Conservation (phyloP, 2,329 filamentous ascomycete species). For the Neopestalotiopsis clavispora region DNA sequence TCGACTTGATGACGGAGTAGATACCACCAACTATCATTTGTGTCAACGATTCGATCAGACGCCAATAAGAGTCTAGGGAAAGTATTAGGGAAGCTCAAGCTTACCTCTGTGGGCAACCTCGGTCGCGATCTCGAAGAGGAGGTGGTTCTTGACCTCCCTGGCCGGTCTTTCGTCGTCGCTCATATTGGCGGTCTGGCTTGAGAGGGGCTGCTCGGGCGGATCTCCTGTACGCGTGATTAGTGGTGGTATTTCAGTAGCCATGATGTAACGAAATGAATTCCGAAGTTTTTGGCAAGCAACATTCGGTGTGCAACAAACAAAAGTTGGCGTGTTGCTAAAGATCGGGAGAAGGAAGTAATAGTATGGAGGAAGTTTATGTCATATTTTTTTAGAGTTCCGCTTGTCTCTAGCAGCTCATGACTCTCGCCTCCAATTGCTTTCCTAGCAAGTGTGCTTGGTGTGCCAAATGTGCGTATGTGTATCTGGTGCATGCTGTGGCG, state of each 20-base stretch:
- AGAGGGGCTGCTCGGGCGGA: constrained; percentile 11
- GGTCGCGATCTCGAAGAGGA: constrained; percentile 95
- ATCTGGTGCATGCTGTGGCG: background rate
- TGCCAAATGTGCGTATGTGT: background rate
- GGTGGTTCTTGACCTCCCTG: constrained; percentile 89
- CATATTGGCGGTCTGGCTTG: constrained; percentile 42
- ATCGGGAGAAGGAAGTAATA: background rate
- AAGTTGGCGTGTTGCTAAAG: background rate
- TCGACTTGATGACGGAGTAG: constrained; percentile 99
- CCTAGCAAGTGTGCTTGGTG: background rate
- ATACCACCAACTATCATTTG: constrained; percentile 81
- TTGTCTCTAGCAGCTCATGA: constrained; percentile 7
- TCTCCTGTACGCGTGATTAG: constrained; percentile 14
- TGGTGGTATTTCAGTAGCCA: background rate
- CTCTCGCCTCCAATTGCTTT: background rate
- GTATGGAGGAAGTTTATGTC: background rate
- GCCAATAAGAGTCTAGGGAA: background rate
- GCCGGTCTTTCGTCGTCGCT: constrained; percentile 47
- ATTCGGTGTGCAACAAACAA: background rate
- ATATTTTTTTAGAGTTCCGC: constrained; percentile 10
- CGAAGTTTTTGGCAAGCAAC: background rate
- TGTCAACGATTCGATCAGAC: constrained; percentile 26
- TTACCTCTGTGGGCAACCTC: constrained; percentile 95
- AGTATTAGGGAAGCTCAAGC: background rate
- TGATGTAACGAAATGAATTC: background rate